Percentiles rank a stretch among this genome's conserved stretches.
Evolutionary conservation across 108 stramenopile species (phyloP).

Genomic region (Nitzschia inconspicua): DNA sequence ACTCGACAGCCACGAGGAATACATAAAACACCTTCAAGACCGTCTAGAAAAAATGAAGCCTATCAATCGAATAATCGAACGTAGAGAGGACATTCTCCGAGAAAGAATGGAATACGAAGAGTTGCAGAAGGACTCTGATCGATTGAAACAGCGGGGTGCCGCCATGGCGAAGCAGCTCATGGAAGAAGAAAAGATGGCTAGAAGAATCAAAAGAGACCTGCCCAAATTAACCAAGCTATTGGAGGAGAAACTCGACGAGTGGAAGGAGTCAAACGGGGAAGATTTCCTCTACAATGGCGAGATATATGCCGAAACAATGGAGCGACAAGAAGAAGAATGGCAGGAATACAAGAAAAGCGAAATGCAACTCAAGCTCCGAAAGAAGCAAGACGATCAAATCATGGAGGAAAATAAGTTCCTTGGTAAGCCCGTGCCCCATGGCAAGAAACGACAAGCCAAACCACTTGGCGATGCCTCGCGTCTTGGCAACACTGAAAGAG

Average conservation of each 20-base stretch:
- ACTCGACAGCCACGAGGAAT: slow-evolving; percentile 80
- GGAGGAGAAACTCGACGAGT: slow-evolving; percentile 61
- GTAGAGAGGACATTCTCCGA: slow-evolving; percentile 75
- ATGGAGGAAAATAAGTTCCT: slow-evolving; percentile 24
- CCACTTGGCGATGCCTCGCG: slow-evolving; percentile 6
- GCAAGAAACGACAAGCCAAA: neutral
- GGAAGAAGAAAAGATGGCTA: slow-evolving; percentile 92
- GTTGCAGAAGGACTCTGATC: slow-evolving; percentile 83
- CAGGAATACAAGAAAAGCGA: slow-evolving; percentile 64
- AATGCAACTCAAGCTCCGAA: slow-evolving; percentile 61
- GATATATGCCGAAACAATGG: slow-evolving; percentile 61
- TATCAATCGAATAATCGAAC: slow-evolving; percentile 79
- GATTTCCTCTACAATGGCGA: slow-evolving; percentile 71
- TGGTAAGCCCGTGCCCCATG: slow-evolving; percentile 1
- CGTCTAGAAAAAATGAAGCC: slow-evolving; percentile 83
- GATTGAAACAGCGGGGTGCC: slow-evolving; percentile 83
- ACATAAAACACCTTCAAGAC: slow-evolving; percentile 48
- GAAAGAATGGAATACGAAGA: slow-evolving; percentile 79
- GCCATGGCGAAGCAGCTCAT: slow-evolving; percentile 82
- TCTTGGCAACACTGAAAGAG: neutral
- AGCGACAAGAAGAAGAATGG: slow-evolving; percentile 82
- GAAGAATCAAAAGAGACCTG: slow-evolving; percentile 79
- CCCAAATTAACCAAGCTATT: slow-evolving; percentile 67
- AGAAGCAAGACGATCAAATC: slow-evolving; percentile 66
- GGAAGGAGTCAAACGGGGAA: slow-evolving; percentile 56